Conservation (phyloP, 768 basidiomycete species). For the Tulasnella calospora region DNA sequence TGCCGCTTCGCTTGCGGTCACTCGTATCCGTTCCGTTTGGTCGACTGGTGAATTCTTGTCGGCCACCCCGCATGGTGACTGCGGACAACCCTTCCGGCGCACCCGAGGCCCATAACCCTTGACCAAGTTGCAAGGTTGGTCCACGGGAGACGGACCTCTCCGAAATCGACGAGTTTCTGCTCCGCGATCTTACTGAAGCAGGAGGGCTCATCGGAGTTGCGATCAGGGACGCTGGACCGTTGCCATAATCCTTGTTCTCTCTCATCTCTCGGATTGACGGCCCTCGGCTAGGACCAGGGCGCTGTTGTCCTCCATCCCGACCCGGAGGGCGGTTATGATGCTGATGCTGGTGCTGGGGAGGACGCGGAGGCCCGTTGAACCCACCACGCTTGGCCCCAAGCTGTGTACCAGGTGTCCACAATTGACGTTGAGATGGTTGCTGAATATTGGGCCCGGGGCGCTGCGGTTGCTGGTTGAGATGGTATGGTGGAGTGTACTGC, state of each 20-base stretch:
- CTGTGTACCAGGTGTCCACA: constrained; percentile 36
- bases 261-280: not conserved
- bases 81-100: constrained; percentile 6
- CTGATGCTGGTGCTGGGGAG: not conserved
- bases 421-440: constrained; percentile 35
- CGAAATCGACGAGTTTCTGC: constrained; percentile 18
- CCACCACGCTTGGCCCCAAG: constrained; percentile 32
- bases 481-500: constrained; percentile 37
- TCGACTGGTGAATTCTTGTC: constrained; percentile 43
- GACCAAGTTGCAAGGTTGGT: not conserved
- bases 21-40: constrained; percentile 35
- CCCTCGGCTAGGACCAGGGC: not conserved
- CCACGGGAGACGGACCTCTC: not conserved
- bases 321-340: not conserved
- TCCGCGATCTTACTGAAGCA: not conserved
- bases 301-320: not conserved
- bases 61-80: not conserved
- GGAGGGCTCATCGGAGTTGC: constrained; percentile 18
- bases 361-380: constrained; percentile 26
- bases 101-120: constrained; percentile 6
- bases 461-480: constrained; percentile 40
- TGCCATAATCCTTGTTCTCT: not conserved
- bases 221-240: constrained; percentile 4
- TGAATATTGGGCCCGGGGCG: constrained; percentile 36
- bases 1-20: constrained; percentile 22